A percentile compares a stretch with the other conserved stretches of the same genome.
Evolutionary conservation across 2,329 filamentous ascomycete genomes (phyloP).

Genomic region (Aspergillus hortae): DNA sequence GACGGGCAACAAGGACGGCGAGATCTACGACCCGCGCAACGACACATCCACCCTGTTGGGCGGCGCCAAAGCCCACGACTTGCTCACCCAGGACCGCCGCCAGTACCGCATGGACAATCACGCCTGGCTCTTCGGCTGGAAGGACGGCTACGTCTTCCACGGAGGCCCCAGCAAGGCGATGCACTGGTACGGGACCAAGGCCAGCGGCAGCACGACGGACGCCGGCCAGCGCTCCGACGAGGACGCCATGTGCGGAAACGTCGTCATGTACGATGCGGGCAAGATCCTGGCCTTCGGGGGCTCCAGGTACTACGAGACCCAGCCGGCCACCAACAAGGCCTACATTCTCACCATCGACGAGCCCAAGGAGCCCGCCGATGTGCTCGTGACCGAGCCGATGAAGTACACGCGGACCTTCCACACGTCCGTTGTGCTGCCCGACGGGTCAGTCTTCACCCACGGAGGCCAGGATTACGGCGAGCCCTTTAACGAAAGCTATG

Average conservation of each 20-base stretch:
- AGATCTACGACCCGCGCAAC: no score
- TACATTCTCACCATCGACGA: conserved; percentile 4
- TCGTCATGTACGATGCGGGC: conserved; percentile 6
- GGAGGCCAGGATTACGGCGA: conserved; percentile 45
- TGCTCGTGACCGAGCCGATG: conserved; percentile 46
- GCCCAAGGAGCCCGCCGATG: neutral
- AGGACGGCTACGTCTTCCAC: no score
- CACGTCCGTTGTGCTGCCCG: conserved; percentile 46
- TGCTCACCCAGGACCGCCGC: no score
- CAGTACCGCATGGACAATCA: no score
- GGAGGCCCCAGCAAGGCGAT: no score
- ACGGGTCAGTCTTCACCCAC: conserved; percentile 46
- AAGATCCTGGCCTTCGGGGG: conserved; percentile 5
- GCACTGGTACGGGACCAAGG: no score
- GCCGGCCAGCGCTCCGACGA: conserved; percentile 1
- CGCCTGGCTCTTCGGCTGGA: no score
- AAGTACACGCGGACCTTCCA: conserved; percentile 41
- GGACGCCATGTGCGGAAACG: conserved; percentile 6
- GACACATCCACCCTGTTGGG: no score
- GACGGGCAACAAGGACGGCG: no score
- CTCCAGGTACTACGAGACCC: conserved; percentile 3
- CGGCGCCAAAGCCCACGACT: no score
- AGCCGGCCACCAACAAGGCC: neutral
- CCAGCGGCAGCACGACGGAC: no score
- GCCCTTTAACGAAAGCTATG: conserved; percentile 45